Base-by-base conservation (phyloP, 495 filamentous ascomycete species). In the Penicillium dipodomyicola region DNA sequence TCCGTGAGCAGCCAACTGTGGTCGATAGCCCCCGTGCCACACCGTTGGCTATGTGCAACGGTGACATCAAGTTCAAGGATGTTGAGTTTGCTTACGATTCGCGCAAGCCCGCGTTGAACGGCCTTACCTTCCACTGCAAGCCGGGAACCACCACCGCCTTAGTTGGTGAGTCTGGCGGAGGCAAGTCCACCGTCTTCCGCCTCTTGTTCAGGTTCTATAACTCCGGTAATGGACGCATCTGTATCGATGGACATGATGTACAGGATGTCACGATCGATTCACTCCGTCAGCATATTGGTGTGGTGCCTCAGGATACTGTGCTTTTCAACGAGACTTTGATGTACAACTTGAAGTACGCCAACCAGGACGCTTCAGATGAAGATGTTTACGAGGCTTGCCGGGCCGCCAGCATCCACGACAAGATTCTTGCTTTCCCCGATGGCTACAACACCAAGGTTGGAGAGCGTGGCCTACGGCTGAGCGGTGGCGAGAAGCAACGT, bases 191-290 rank as follows among this genome's bases (percentile, higher is more conserved):
- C 3, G 85, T 97, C n/a, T 96, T 98, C 76, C 87, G 94, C 12
- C 79, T 97, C 17, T 82, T 98, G 58, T 98, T 95, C 81, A 86
- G 94, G 3, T 98, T 96, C 72, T 98, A 97, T 72, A 92, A 96
- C 68, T 76, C 85, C 35, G 74, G 82, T 45, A 82, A 80, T 35
- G 94, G 95, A 14, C 85, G 78, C 61, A 95, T 97, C 49, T 77
- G 84, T 58, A 73, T 98, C 41, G 95, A 96, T 67, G 89, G 87
- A 6, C 82, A 87, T 44, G 88, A 97, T 68, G 87, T 97, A 10
- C 82, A 88, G 60, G 85, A 89, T 63, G 72, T 96, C 57, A 95
- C 91, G 5, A 96, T 97, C 65, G 90, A 97, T 72, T 95, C 91
- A n/a, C 73, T 98, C 37, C 87, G 94, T 52, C 80, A 80, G 43